Conservation (phyloP, 176 grass and related monocot species). For the Elaeis guineensis region DNA sequence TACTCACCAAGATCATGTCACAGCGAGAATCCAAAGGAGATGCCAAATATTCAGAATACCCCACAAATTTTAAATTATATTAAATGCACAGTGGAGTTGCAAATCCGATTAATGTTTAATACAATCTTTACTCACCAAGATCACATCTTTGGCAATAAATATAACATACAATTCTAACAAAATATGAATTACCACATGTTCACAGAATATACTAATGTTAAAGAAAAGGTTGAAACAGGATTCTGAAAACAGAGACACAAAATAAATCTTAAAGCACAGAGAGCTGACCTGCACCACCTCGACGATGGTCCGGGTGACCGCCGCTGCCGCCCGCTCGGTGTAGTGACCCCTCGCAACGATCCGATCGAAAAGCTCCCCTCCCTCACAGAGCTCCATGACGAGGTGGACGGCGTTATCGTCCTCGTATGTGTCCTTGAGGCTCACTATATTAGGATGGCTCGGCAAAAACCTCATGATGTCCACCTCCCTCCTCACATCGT, state of each 20-base stretch:
- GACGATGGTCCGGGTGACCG: slow-evolving; percentile 64
- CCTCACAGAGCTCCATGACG: slow-evolving; percentile 89
- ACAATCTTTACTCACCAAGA: too few species aligned
- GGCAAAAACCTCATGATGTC: slow-evolving; percentile 76
- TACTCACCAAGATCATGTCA: too few species aligned
- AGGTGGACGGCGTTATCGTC: slow-evolving; percentile 74
- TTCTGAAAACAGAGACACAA: too few species aligned
- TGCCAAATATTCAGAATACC: too few species aligned
- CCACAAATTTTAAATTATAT: too few species aligned
- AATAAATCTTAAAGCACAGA: too few species aligned
- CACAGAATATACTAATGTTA: too few species aligned
- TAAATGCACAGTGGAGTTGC: too few species aligned
- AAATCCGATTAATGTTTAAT: too few species aligned
- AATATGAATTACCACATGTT: background rate
- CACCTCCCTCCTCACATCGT: slow-evolving; percentile 78
- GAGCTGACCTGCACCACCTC: slow-evolving; percentile 76
- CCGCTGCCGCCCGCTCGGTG: slow-evolving; percentile 55
- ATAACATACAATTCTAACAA: background rate
- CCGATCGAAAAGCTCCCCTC: slow-evolving; percentile 77
- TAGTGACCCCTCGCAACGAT: slow-evolving; percentile 74
- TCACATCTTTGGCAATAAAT: background rate
- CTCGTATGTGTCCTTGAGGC: slow-evolving; percentile 69
- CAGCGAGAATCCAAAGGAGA: too few species aligned
- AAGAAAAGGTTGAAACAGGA: background rate
- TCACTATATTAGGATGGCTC: slow-evolving; percentile 69